Conservation (phyloP, 768 basidiomycete genomes). For the Lepiota brunneoincarnata region DNA sequence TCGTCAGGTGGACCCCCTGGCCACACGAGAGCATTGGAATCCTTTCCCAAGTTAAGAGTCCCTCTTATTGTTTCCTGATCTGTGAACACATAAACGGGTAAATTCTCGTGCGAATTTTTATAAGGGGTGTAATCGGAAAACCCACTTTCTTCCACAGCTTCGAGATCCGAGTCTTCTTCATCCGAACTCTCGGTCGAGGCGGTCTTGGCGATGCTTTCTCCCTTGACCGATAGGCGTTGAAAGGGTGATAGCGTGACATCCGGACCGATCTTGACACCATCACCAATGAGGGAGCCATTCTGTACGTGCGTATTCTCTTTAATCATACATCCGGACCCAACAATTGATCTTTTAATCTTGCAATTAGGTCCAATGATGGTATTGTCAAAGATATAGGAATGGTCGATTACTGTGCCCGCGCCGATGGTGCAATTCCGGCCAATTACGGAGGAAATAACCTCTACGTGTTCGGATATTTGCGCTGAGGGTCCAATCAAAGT, state of each 20-base stretch:
- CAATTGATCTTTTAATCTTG: slow-evolving; percentile 72
- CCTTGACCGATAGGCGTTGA: slow-evolving; percentile 63
- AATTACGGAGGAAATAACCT: slow-evolving; percentile 72
- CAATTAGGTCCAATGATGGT: slow-evolving; percentile 69
- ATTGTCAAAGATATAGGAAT: slow-evolving; percentile 84
- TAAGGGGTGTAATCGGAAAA: slow-evolving; percentile 13
- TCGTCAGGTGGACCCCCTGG: slow-evolving; percentile 63
- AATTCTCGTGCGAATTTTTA: slow-evolving; percentile 6
- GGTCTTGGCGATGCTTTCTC: slow-evolving; percentile 17
- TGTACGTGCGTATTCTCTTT: slow-evolving; percentile 65
- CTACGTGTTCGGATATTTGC: slow-evolving; percentile 62
- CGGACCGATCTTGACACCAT: slow-evolving; percentile 79
- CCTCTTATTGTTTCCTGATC: slow-evolving; percentile 44
- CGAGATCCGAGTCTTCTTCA: slow-evolving; percentile 58
- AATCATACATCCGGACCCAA: slow-evolving; percentile 76
- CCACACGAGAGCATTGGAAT: slow-evolving; percentile 82
- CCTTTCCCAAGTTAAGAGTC: slow-evolving; percentile 55
- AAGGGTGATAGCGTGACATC: slow-evolving; percentile 64
- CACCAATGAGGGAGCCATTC: slow-evolving; percentile 77
- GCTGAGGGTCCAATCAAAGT: slow-evolving; percentile 83
- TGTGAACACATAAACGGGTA: slow-evolving; percentile 19
- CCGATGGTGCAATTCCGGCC: slow-evolving; percentile 77
- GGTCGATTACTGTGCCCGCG: slow-evolving; percentile 58
- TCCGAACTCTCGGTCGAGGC: slow-evolving; percentile 26
- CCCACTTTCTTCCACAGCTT: slow-evolving; percentile 67